Conservation (phyloP, 148 eudicot species). For the Nyssa sinensis region DNA sequence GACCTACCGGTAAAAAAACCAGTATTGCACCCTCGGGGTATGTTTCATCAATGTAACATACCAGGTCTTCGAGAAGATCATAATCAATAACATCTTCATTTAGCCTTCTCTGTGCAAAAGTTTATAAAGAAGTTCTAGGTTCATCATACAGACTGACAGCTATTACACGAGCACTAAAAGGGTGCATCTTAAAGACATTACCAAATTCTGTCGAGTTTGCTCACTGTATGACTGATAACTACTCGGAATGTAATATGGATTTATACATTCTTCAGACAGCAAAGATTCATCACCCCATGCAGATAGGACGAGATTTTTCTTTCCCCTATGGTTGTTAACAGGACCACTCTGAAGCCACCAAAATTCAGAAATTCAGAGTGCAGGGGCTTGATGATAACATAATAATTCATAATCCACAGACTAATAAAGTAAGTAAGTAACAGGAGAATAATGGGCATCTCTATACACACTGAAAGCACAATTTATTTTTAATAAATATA, state of each 20-base stretch:
- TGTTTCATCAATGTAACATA: conserved; percentile 81
- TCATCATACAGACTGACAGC: neutral
- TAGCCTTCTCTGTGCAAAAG: conserved; percentile 59
- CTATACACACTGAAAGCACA: neutral
- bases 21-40: conserved; percentile 85
- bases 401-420: neutral
- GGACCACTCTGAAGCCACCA: conserved; percentile 52
- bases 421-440: neutral
- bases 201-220: conserved; percentile 83
- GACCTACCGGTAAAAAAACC: conserved; percentile 85
- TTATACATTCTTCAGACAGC: conserved; percentile 64
- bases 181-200: conserved; percentile 25
- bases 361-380: conserved; percentile 8
- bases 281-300: conserved; percentile 84
- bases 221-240: conserved; percentile 70
- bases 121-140: conserved; percentile 7
- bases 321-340: conserved; percentile 77
- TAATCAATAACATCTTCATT: conserved; percentile 95
- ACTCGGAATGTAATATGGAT: conserved; percentile 62
- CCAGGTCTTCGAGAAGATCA: conserved; percentile 96
- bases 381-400: neutral
- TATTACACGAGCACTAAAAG: neutral
- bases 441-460: neutral
- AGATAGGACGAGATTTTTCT: conserved; percentile 81
- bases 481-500: too few species aligned